Base-by-base conservation (phyloP, 2,329 filamentous ascomycete species). In the Ophiostoma ulmi region DNA sequence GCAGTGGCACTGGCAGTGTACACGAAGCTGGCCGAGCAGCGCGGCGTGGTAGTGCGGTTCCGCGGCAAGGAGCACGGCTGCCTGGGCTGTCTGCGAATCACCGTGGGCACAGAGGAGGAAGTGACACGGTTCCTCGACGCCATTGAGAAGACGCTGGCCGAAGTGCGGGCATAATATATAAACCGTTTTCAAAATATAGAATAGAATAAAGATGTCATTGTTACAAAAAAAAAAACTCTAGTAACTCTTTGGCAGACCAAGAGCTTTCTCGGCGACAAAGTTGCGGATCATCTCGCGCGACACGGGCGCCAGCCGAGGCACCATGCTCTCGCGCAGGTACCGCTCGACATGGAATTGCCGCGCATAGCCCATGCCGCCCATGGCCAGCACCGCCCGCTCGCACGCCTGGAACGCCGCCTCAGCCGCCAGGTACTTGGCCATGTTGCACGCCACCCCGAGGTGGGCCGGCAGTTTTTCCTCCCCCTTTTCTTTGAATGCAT, bases 11-110 rank as follows among this genome's bases (percentile, higher is more conserved):
- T 94, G 76, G 88, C 87, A 13, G 90, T 94, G 8, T 99, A 99
- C 79, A 89, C 96, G 81, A 84, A 83, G 39, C 84, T 99, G 76
- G 95, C 95, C 0, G 93, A 97, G 83, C 86, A 88, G 58, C 90
- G 88, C 78, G 93, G 94, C 0, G 94, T 99, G 0, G 94, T 99
- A 7, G 94, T 98, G 4, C 85, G 95, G 70, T 99, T 98, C 80
- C 85, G 95, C 75, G 95, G 95, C 67, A 96, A 94, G 81, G 95
- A 99, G 83, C 84, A 91, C 74, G 94, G 94, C 5, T 99, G 95
- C 78, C 80, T 90, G 61, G 95, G 94, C 0, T 97, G 94, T 77
- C 80, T 99, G 78, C 87, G 95, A 70, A 92, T 98, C 75, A 99
- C 95, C 0, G 88, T 99, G 14, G 95, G 95, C 20, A 98, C 94